Evolutionary conservation across 768 basidiomycete genomes (phyloP), one percentile per base, ranked within the genome.

Genomic region (Amylocystis lapponica): DNA sequence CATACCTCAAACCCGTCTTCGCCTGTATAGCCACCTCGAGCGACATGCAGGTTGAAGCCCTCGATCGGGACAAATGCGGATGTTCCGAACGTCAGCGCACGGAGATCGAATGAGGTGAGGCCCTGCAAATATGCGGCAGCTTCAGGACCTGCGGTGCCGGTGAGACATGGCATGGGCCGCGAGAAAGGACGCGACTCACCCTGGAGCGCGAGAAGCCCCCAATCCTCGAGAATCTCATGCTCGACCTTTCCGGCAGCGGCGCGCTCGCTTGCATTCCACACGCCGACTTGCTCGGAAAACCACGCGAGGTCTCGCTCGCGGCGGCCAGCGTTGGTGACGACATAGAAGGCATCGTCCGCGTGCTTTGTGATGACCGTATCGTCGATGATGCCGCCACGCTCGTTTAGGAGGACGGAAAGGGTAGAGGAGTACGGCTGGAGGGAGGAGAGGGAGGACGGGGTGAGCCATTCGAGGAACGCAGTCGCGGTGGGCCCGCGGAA

Each of bases 1-100:
- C 67, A 45, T 20, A 82, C 92, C 74, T 99, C 96, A 52, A 99
- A 98, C 0, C 96, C 96, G 63, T 99, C 96, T 66, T 99, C 96
- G 10, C 96, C 96, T 0, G 96, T 98, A 66, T 99, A 99, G 4
- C 96, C 96, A 22, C 92, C 90, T 13, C 96, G 81, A 7, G 92
- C 87, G 23, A 98, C 79, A 58, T 98, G 92, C 27, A 89, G 75
- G 57, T 81, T 82, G 52, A 81, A 78, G 3, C 81, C 83, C 46
- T 83, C 83, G 31, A 96, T 74, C 1, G 85, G 79, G 8, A 90
- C 75, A 58, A 80, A 91, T 0, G 86, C 83, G 16, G 87, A 84
- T 48, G 78, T 82, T 29, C 93, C 92, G 56, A 99, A 97, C 21
- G 83, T 85, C 38, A 98, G 67, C 30, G 71, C 66, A 17, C 67